These are phyloP conservation scores for Aspergillus avenaceus DNA, from an alignment of 495 filamentous ascomycete genomes.

Conservation along the genomic window DNA sequence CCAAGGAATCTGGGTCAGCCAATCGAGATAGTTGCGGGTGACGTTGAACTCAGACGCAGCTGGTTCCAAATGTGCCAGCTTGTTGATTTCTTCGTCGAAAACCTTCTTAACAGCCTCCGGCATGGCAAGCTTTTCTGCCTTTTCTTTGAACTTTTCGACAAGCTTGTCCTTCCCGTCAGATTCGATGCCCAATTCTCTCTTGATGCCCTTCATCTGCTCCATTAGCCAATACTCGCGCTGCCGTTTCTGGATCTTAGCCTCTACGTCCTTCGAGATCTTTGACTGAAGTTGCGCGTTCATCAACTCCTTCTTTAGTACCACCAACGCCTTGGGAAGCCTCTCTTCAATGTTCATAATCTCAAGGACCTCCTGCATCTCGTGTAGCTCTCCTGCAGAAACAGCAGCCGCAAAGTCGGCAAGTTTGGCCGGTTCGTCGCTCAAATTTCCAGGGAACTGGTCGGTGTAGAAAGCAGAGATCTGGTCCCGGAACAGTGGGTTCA, in stretches of 20 bases:
- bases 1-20: conserved; percentile 98
- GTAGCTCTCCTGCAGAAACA: conserved; percentile 82
- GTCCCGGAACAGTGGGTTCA: conserved; percentile 95
- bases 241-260: conserved; percentile 94
- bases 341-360: conserved; percentile 84
- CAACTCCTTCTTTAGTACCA: conserved; percentile 93
- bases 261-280: conserved; percentile 98
- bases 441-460: conserved; percentile 88
- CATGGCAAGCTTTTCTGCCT: conserved; percentile 91
- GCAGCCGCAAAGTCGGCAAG: conserved; percentile 96
- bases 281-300: conserved; percentile 96
- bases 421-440: conserved; percentile 90
- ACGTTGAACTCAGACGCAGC: conserved; percentile 98
- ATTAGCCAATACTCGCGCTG: conserved; percentile 98
- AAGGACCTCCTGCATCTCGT: conserved; percentile 92
- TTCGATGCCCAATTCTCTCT: conserved; percentile 90
- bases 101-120: conserved; percentile 94
- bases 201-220: conserved; percentile 99
- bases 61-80: conserved; percentile 89
- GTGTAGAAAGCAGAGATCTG: conserved; percentile 97
- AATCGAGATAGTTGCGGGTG: conserved; percentile 98
- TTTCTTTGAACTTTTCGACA: conserved; percentile 95
- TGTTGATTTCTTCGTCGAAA: conserved; percentile 97
- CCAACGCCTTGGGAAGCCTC: conserved; percentile 80
- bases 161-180: conserved; percentile 98